These are phyloP conservation scores for Lupinus albus DNA, from an alignment of 306 rosid species.

Conservation along the genomic window DNA sequence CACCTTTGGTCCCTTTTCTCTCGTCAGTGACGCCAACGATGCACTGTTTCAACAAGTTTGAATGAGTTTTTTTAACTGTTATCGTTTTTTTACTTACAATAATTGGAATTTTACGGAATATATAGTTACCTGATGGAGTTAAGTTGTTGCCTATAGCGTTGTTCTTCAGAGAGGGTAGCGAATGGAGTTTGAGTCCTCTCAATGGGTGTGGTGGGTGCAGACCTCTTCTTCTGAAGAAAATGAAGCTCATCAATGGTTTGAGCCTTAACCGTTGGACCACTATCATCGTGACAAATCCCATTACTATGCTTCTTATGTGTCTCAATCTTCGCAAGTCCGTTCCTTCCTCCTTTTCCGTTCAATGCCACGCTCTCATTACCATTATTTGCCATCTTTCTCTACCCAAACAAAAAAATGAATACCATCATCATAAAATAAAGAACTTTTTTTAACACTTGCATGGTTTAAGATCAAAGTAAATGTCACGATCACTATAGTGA, in stretches of 20 bases:
- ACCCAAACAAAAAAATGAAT: background rate
- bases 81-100: too few relatives aligned
- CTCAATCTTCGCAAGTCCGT: constrained; percentile 64
- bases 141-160: constrained; percentile 68
- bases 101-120: background rate
- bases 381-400: constrained; percentile 42
- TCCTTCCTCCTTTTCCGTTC: constrained; percentile 37
- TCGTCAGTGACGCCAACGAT: constrained; percentile 83
- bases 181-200: constrained; percentile 44
- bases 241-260: constrained; percentile 84
- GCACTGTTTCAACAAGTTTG: constrained; percentile 60
- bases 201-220: constrained; percentile 75
- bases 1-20: constrained; percentile 88
- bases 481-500: background rate
- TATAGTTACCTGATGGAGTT: constrained; percentile 74
- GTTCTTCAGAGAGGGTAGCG: constrained; percentile 55
- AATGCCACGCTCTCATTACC: constrained; percentile 20
- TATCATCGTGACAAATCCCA: constrained; percentile 78
- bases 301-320: constrained; percentile 44
- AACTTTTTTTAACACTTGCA: background rate
- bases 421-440: background rate
- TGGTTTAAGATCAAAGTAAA: constrained; percentile 21
- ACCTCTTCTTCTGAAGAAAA: constrained; percentile 72
- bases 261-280: constrained; percentile 69
- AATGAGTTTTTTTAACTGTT: too few relatives aligned